Evolutionary conservation across 306 rosid species (phyloP).

Genomic region (Oemleria cerasiformis): DNA sequence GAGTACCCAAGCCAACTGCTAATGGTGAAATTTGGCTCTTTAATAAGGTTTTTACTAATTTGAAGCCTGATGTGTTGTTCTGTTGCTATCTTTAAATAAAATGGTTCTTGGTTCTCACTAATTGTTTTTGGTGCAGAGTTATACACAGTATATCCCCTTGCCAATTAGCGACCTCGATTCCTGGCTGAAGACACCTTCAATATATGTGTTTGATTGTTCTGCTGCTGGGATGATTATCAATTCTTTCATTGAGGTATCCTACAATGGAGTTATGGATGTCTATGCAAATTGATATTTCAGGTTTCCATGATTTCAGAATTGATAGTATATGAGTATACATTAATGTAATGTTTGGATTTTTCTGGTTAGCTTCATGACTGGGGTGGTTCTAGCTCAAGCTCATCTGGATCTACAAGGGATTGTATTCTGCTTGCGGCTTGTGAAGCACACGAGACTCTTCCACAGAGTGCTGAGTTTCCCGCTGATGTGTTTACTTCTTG

Average conservation of each 20-base stretch:
- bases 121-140: conserved; percentile 60
- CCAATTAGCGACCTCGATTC: conserved; percentile 89
- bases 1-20: conserved; percentile 95
- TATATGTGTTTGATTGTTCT: conserved; percentile 97
- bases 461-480: conserved; percentile 97
- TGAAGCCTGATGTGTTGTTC: conserved; percentile 9
- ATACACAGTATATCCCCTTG: conserved; percentile 94
- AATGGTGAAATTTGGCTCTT: conserved; percentile 99
- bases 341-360: conserved; percentile 15
- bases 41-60: conserved; percentile 63
- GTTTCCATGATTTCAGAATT: neutral
- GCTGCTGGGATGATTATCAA: conserved; percentile 90
- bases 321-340: neutral
- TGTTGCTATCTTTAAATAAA: neutral
- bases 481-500: conserved; percentile 97
- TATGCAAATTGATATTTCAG: neutral
- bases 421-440: conserved; percentile 98
- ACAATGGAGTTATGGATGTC: neutral
- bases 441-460: conserved; percentile 96
- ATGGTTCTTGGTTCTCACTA: conserved; percentile 14
- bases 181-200: conserved; percentile 98
- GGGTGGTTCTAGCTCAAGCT: conserved; percentile 61
- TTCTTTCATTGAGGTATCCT: conserved; percentile 72
- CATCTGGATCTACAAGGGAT: conserved; percentile 79
- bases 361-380: conserved; percentile 75